Percentiles rank a stretch among this genome's conserved stretches.
Evolutionary conservation across 2,329 filamentous ascomycete species (phyloP).

Genomic region (Stachybotrys chlorohalonatus): DNA sequence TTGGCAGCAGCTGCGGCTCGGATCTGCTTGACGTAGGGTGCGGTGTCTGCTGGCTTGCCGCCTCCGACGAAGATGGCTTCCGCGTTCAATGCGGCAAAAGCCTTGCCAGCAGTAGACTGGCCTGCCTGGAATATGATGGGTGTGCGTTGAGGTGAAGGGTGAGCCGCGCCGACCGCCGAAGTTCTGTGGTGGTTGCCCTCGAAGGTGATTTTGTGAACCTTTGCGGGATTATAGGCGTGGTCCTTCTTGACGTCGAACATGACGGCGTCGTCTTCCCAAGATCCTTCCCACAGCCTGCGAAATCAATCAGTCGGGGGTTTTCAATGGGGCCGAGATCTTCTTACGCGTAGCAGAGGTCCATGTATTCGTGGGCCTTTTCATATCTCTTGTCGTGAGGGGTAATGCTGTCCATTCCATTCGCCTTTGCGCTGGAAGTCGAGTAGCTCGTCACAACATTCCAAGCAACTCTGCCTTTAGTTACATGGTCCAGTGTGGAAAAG

Average conservation of each 20-base stretch:
- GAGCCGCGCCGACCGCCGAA: not conserved
- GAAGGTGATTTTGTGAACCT: constrained; percentile 51
- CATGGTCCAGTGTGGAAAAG: constrained; percentile 5
- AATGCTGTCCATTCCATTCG: constrained; percentile 2
- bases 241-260: constrained; percentile 33
- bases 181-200: constrained; percentile 41
- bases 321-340: not conserved
- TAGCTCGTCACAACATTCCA: constrained; percentile 7
- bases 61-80: constrained; percentile 3
- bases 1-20: not conserved
- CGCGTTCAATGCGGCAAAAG: constrained; percentile 5
- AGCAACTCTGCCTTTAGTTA: constrained; percentile 3
- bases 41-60: not conserved
- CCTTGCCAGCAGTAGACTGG: constrained; percentile 4
- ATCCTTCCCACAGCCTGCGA: constrained; percentile 5
- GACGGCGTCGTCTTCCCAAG: constrained; percentile 3
- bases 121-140: constrained; percentile 4
- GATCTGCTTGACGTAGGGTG: not conserved
- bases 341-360: constrained; percentile 3
- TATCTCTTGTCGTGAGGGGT: constrained; percentile 4
- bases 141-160: constrained; percentile 3
- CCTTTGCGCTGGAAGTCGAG: constrained; percentile 4
- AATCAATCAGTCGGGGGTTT: not conserved
- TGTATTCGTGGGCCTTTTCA: constrained; percentile 4
- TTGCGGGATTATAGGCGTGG: constrained; percentile 28